A percentile compares a stretch with the other conserved stretches of the same genome.
Conservation (phyloP, 345 rosid species). For the Salix purpurea region DNA sequence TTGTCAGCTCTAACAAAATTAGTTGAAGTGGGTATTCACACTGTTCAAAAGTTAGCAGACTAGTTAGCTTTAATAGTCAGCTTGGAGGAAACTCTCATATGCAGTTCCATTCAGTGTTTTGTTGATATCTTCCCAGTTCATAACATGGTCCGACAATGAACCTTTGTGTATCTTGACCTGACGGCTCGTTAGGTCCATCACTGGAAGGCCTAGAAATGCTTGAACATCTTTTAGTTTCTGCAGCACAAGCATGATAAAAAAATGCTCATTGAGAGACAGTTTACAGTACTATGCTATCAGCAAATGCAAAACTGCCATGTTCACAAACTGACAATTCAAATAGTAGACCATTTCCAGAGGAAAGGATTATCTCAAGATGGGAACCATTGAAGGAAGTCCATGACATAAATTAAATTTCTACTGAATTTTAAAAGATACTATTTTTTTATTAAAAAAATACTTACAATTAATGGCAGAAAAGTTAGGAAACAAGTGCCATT, state of each 20-base stretch:
- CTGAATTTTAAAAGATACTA: background rate
- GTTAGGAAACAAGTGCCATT: background rate
- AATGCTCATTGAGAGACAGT: background rate
- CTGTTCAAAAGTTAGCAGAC: conserved; percentile 18
- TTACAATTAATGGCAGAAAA: background rate
- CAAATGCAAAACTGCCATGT: background rate
- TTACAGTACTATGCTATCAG: background rate
- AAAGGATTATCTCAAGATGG: background rate
- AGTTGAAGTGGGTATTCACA: conserved; percentile 26
- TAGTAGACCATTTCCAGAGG: background rate
- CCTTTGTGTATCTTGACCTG: conserved; percentile 94
- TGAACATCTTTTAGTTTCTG: conserved; percentile 78
- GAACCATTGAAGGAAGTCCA: background rate
- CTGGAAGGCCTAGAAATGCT: conserved; percentile 65
- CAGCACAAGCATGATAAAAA: conserved; percentile 10
- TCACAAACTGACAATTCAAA: background rate
- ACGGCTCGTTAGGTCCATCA: conserved; percentile 57
- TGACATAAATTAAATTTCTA: background rate
- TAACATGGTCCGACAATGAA: conserved; percentile 53
- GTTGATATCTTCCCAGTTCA: conserved; percentile 82
- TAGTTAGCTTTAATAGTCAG: conserved; percentile 48
- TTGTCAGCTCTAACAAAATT: conserved; percentile 15
- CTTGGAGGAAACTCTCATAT: conserved; percentile 50
- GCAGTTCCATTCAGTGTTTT: conserved; percentile 60
- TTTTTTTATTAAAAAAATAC: background rate